phyloP scores from a whole-genome alignment of 257 asterid genomes.

The Scutellaria minor region DNA sequence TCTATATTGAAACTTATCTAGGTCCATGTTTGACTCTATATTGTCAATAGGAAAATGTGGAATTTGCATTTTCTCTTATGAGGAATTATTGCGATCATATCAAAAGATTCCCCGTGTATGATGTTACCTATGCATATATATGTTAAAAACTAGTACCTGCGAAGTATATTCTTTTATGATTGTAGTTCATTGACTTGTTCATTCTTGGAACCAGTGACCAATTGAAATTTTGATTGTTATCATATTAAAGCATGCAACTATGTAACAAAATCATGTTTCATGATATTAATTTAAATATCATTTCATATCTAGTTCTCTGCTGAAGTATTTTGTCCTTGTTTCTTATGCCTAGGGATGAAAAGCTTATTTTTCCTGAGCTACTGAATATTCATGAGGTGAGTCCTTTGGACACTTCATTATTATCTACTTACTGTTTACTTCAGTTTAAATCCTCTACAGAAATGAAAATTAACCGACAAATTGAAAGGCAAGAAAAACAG shows the following conservation, averaged over 20 bases:
- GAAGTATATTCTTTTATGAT: neutral
- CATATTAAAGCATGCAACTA: neutral
- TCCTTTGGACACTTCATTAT: conserved; percentile 6
- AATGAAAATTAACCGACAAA: too few relatives aligned
- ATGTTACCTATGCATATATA: neutral
- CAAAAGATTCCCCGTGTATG: neutral
- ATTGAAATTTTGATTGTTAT: neutral
- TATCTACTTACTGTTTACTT: conserved; percentile 8
- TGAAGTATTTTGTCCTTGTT: neutral
- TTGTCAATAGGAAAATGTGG: neutral
- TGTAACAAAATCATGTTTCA: neutral
- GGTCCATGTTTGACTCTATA: conserved; percentile 17
- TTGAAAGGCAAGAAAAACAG: too few relatives aligned
- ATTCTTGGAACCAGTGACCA: neutral
- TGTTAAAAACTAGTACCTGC: conserved; percentile 9
- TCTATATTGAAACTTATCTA: conserved; percentile 16
- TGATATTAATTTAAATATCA: neutral
- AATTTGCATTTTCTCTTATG: conserved; percentile 1
- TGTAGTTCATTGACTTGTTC: neutral
- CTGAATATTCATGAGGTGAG: conserved; percentile 77
- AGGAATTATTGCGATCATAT: neutral
- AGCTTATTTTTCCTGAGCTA: conserved; percentile 65
- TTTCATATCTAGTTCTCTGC: conserved; percentile 13
- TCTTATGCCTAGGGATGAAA: conserved; percentile 67
- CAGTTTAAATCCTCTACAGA: neutral